These are phyloP conservation scores for Brettanomyces anomalus DNA, from an alignment of 805 yeast species.

Conservation along the genomic window DNA sequence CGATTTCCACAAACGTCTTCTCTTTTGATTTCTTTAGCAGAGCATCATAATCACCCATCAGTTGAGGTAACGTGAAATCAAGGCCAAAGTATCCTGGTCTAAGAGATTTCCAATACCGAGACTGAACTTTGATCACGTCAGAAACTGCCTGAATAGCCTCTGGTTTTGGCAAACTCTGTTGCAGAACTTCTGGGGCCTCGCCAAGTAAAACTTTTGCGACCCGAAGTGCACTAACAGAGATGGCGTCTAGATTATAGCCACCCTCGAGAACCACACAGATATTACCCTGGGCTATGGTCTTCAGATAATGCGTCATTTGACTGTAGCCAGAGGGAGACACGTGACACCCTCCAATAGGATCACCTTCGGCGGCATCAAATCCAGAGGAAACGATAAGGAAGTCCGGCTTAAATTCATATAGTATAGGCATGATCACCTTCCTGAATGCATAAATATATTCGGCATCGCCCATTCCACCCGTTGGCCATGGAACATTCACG, in stretches of 20 bases:
- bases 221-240: constrained; percentile 81
- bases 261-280: constrained; percentile 90
- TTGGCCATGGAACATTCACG: constrained; percentile 91
- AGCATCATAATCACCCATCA: constrained; percentile 25
- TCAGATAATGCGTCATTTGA: constrained; percentile 88
- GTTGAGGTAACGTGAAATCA: constrained; percentile 22
- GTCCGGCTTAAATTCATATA: constrained; percentile 87
- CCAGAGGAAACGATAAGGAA: constrained; percentile 90
- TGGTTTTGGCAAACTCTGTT: constrained; percentile 54
- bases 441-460: constrained; percentile 91
- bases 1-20: constrained; percentile 26
- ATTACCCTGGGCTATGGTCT: constrained; percentile 81
- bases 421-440: constrained; percentile 78
- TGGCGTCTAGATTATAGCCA: constrained; percentile 89
- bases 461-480: constrained; percentile 87
- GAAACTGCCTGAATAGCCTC: constrained; percentile 76
- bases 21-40: constrained; percentile 33
- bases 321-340: constrained; percentile 95
- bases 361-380: constrained; percentile 98
- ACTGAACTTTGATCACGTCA: constrained; percentile 71
- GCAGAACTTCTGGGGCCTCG: constrained; percentile 83
- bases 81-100: constrained; percentile 49
- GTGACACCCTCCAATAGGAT: constrained; percentile 92
- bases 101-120: constrained; percentile 81
- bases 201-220: constrained; percentile 89